Percentiles rank a stretch among this genome's conserved stretches.
Conservation (phyloP, 345 rosid species). For the Orychophragmus violaceus region DNA sequence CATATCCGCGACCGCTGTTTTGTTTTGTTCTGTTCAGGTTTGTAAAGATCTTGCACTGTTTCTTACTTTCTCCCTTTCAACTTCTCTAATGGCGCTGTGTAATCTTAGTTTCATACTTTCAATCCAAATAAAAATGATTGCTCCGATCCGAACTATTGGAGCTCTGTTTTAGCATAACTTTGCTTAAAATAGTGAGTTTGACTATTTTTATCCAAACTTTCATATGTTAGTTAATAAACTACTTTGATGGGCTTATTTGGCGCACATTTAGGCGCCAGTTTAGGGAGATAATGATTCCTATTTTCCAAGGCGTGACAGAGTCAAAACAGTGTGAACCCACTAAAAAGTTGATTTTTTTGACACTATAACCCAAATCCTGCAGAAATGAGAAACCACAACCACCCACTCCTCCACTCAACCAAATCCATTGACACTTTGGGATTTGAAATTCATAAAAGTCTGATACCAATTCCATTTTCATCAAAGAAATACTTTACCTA, state of each 20-base stretch:
- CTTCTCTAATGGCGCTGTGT: neutral
- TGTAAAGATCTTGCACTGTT: too few relatives aligned
- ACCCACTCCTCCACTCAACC: slow-evolving; percentile 33
- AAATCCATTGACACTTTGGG: slow-evolving; percentile 30
- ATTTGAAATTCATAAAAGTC: slow-evolving; percentile 14
- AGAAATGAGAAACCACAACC: slow-evolving; percentile 24
- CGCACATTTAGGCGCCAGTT: slow-evolving; percentile 17
- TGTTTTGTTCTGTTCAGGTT: too few relatives aligned
- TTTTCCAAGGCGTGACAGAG: slow-evolving; percentile 23
- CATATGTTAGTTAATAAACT: slow-evolving; percentile 21
- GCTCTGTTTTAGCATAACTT: neutral
- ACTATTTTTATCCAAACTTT: neutral
- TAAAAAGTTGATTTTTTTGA: neutral
- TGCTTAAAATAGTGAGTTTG: slow-evolving; percentile 9
- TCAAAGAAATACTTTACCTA: slow-evolving; percentile 15
- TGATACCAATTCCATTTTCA: slow-evolving; percentile 23
- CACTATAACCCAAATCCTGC: slow-evolving; percentile 17
- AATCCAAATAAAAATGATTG: neutral
- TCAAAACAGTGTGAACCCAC: slow-evolving; percentile 17
- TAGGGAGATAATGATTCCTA: slow-evolving; percentile 20
- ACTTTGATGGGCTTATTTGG: neutral
- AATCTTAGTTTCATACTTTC: neutral
- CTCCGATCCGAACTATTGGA: neutral
- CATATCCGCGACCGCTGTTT: neutral
- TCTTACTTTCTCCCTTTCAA: too few relatives aligned